Evolutionary conservation across 768 basidiomycete species (phyloP), one percentile per base, ranked within the genome.

Genomic region (Termitomyces sp.): DNA sequence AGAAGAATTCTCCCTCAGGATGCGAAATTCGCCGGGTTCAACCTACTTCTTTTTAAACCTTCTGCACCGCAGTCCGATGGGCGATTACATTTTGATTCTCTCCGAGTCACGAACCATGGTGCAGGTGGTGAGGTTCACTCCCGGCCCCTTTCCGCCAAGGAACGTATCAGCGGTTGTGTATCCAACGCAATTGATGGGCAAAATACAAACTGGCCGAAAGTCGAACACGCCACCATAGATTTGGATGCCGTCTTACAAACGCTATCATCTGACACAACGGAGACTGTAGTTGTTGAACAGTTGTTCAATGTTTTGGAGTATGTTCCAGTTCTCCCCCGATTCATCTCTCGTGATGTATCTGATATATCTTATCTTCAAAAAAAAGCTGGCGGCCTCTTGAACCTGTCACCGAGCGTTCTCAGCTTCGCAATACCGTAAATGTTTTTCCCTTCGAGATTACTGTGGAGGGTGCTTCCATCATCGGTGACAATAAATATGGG

Each of bases 131-230:
- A 63, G 24, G 75, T 92, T 63, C 72, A 73, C 31, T 70, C 77
- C 45, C 84, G 87, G 4, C 62, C 79, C 20, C 79, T 90, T n/a
- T 70, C 76, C 3, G 63, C 69, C 20, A 68, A 71, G 15, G 84
- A 90, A 63, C 68, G 77, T 53, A 65, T 64, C 42, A 78, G 76
- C 60, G 84, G 85, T 3, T 87, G 81, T 1, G 70, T 93, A 42
- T 91, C 92, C 34, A 92, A 92, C 64, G 90, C 89, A 15, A 70
- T 89, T 48, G 88, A 90, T 65, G 82, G 81, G n/a, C 58, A 69
- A 54, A 84, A 77, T 41, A 73, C 77, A 54, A 74, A 77, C 22
- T 93, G 90, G 91, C 86, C 86, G 26, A 94, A 93, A 73, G 82
- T 93, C 6, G 70, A 75, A 52, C 78, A 81, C 59, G 92, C 88